Evolutionary conservation across 352 stramenopile genomes (phyloP), one percentile per base, ranked within the genome.

Genomic region (Pythium dissotocum): DNA sequence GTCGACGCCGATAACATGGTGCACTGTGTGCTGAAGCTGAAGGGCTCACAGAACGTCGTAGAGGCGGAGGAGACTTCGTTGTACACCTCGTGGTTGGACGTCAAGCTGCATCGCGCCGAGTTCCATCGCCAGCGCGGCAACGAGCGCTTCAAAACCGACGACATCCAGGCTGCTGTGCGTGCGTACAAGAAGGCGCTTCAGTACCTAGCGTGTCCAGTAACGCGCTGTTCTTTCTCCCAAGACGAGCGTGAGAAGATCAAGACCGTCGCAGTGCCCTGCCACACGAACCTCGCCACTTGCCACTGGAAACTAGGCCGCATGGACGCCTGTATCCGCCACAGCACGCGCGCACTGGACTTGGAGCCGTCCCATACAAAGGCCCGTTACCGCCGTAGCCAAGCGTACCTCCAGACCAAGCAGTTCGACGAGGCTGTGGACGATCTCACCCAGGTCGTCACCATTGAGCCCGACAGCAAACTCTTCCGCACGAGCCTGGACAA

Each of bases 351-450:
- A 4, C 63, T 94, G 26, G 54, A 72, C 30, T 32, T 79, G 16
- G 80, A 89, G 35, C 48, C 77, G 1, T 49, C 51, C 30, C 82
- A 90, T 63, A 64, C 77, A 10, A 94, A 94, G 63, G 84, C 85
- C 58, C 75, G 83, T 12, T 93, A 80, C 69, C 75, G 80, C 32
- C 79, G 85, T 48, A 88, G 84, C 52, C 84, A 93, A 57, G 87
- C 82, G 38, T 84, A 82, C 48, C 48, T 81, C 6, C 62, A 71
- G 13, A 71, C 69, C 24, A 92, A 90, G 56, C 77, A 83, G 53
- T 92, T 89, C 44, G 73, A 83, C 7, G 51, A 81, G 8, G 85
- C 83, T 4, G 55, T 91, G 8, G 56, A 48, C n/a, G 85, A 93
- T 71, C 70, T 93, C 38, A 73, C 72, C 26, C 62, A 59, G 9